Evolutionary conservation across 1,284 basidiomycete species (phyloP).

Genomic region (Malassezia japonica): DNA sequence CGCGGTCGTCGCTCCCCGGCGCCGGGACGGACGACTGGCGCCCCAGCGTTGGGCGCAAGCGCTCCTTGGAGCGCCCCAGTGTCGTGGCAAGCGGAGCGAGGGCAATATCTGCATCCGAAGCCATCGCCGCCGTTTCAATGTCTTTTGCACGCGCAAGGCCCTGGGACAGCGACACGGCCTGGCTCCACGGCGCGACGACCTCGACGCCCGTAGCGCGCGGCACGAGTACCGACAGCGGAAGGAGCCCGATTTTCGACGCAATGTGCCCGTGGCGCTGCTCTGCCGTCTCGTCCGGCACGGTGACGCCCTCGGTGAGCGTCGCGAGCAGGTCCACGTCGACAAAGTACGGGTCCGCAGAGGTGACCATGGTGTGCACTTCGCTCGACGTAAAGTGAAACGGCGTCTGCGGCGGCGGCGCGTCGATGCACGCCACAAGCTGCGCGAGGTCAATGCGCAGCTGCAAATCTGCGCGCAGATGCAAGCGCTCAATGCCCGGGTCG

Average conservation of each 20-base stretch:
- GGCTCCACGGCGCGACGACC: conserved; percentile 3
- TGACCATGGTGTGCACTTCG: neutral
- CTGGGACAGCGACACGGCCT: neutral
- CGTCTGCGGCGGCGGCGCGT: conserved; percentile 7
- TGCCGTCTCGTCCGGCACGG: conserved; percentile 11
- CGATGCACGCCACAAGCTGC: neutral
- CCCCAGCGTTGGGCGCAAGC: neutral
- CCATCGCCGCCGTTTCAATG: conserved; percentile 3
- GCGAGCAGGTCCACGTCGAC: conserved; percentile 13
- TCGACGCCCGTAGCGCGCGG: neutral
- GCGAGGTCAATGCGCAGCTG: conserved; percentile 7
- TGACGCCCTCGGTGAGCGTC: neutral
- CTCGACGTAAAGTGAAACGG: conserved; percentile 4
- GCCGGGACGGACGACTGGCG: neutral
- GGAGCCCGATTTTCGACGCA: conserved; percentile 2
- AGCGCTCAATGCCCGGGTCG: neutral
- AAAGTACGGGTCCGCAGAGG: conserved; percentile 7
- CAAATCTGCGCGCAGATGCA: neutral
- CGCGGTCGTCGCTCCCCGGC: neutral
- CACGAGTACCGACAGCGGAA: conserved; percentile 8
- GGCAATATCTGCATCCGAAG: conserved; percentile 12
- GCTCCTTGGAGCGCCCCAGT: neutral
- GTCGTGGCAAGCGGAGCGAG: neutral
- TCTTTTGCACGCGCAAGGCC: conserved; percentile 1
- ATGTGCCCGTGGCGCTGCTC: conserved; percentile 8